Percentiles rank a stretch among this genome's conserved stretches.
These are phyloP conservation scores for Thinopyrum elongatum DNA, from an alignment of 176 grass and related monocot species.

Conservation along the genomic window DNA sequence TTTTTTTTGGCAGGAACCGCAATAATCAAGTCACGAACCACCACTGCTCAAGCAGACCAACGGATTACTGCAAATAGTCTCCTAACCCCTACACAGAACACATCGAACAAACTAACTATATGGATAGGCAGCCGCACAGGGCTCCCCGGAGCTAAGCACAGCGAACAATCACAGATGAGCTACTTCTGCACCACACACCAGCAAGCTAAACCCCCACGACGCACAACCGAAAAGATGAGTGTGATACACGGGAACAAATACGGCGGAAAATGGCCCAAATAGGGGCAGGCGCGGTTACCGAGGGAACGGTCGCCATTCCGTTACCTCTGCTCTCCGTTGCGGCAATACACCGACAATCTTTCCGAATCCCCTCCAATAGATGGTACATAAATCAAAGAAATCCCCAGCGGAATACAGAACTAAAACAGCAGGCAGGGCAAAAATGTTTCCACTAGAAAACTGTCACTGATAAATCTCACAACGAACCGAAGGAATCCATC, in stretches of 20 bases:
- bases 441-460: background rate
- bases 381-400: background rate
- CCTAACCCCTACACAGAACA: background rate
- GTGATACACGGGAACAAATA: background rate
- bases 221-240: background rate
- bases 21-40: background rate
- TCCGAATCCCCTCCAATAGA: background rate
- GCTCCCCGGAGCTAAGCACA: background rate
- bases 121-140: background rate
- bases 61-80: background rate
- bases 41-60: background rate
- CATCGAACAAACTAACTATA: background rate
- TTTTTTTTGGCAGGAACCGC: background rate
- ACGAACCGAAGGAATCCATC: background rate
- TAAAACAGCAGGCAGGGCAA: background rate
- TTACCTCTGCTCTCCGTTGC: background rate
- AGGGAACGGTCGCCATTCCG: background rate
- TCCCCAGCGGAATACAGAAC: background rate
- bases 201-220: background rate
- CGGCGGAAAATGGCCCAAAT: background rate
- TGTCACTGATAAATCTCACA: background rate
- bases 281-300: background rate
- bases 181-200: background rate
- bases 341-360: background rate
- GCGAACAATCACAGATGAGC: background rate